Base-by-base conservation (phyloP, 176 grass and related monocot species). In the Musa itinerans region DNA sequence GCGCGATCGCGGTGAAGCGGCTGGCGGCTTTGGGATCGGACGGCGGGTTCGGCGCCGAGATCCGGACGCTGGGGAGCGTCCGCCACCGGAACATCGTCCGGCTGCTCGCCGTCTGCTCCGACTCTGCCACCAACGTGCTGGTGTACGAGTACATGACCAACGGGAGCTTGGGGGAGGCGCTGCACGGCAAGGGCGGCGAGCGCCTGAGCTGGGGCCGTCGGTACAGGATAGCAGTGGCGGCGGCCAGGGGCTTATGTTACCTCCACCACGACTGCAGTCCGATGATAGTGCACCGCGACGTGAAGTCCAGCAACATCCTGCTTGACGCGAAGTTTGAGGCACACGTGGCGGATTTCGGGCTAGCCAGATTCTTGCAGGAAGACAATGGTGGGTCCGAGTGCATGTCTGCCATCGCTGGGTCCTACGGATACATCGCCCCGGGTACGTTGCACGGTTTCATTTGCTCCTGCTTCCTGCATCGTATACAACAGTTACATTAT, bases 261-360 rank as follows among this genome's bases (percentile, higher is more conserved):
- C 83, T 94, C 13, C 95, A 99, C 86, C 95, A 99, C 54, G 95
- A 99, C 82, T 99, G 91, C 64, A 69, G 82, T 0, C 90, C 90
- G 2, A 91, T 91, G 76, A 99, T 94, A 83, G 86, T 99, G 16
- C 95, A 99, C 77, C 88, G 95, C 5, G 95, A 99, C 82, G 90
- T 99, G n/a, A 99, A 99, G 84, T 94, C 88, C 67, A 94, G 94
- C 83, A 99, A 99, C 82, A 99, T 94, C 70, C 78, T 99, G 12
- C 84, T 98, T 1, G 90, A 83, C 0, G 84, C 85, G 52, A 51
- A 82, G 77, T 74, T 85, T n/a, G 93, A 99, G 79, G 95, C 95
- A 2, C 95, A 91, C 74, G 88, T 99, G 27, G 95, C 95, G 5
- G 95, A 99, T 78, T 99, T 99, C 65, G 95, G 95, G 0, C 88